These are phyloP conservation scores for Myxozyma geophila DNA, from an alignment of 805 yeast species.

Conservation along the genomic window DNA sequence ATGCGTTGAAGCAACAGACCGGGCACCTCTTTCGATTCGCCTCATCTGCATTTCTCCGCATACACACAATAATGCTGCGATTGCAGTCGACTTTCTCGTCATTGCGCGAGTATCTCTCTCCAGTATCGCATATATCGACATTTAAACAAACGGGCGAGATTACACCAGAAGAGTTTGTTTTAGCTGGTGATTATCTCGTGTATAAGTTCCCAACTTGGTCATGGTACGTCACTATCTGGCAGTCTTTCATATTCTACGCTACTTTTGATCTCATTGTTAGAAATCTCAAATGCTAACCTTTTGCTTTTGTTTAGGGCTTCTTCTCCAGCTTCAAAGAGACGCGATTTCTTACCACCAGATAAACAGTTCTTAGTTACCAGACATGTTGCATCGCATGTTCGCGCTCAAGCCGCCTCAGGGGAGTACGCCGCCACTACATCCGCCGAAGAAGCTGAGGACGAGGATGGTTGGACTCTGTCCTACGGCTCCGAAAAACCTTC, in stretches of 20 bases:
- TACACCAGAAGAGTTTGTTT: slow-evolving; percentile 92
- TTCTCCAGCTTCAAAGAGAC: slow-evolving; percentile 57
- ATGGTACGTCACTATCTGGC: slow-evolving; percentile 55
- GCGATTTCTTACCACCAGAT: slow-evolving; percentile 79
- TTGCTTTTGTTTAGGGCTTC: slow-evolving; percentile 45
- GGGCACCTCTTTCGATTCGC: neutral
- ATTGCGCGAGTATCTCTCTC: slow-evolving; percentile 90
- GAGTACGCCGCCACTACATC: slow-evolving; percentile 13
- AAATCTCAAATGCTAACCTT: neutral
- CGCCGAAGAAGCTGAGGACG: slow-evolving; percentile 45
- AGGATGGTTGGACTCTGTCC: slow-evolving; percentile 41
- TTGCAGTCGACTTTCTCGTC: slow-evolving; percentile 69
- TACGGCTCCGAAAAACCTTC: slow-evolving; percentile 12
- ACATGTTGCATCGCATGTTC: slow-evolving; percentile 82
- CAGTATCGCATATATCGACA: slow-evolving; percentile 83
- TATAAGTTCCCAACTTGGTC: slow-evolving; percentile 96
- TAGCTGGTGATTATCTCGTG: slow-evolving; percentile 91
- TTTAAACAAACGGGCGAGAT: slow-evolving; percentile 87
- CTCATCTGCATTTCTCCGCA: neutral
- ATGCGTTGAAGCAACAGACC: too few relatives aligned
- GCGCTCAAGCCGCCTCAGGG: slow-evolving; percentile 54
- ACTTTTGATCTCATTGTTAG: neutral
- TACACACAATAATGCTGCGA: slow-evolving; percentile 54
- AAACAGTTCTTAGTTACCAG: slow-evolving; percentile 87
- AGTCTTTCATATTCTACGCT: neutral